Conservation (phyloP, 2,329 filamentous ascomycete species). For the Pestalotiopsis sp. region DNA sequence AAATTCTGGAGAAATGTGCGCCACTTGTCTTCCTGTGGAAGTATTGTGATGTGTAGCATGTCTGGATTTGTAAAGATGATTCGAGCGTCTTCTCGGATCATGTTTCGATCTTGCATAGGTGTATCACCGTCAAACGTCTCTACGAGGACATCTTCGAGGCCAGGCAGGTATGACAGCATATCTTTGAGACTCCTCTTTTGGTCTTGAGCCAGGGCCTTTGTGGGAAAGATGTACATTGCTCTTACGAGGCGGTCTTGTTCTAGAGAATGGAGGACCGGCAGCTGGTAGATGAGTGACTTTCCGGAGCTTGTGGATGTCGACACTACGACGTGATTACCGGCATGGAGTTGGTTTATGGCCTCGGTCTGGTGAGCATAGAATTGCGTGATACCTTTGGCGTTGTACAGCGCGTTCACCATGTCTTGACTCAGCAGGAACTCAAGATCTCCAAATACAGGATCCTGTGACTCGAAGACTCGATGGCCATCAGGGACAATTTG, state of each 20-base stretch:
- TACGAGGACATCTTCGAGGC: constrained; percentile 74
- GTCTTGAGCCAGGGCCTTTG: constrained; percentile 94
- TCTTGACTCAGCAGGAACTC: constrained; percentile 86
- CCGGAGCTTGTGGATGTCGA: constrained; percentile 95
- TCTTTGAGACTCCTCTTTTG: constrained; percentile 88
- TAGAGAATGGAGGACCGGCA: constrained; percentile 85
- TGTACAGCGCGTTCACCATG: constrained; percentile 95
- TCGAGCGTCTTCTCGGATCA: constrained; percentile 83
- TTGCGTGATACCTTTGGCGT: constrained; percentile 81
- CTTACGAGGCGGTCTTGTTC: constrained; percentile 76
- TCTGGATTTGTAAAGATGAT: constrained; percentile 98
- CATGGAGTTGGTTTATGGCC: constrained; percentile 85
- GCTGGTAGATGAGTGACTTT: constrained; percentile 96
- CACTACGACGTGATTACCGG: constrained; percentile 86
- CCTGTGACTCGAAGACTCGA: constrained; percentile 85
- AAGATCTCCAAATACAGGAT: constrained; percentile 79
- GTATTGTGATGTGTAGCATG: constrained; percentile 92
- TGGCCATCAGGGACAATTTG: constrained; percentile 95
- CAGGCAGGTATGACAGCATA: constrained; percentile 78
- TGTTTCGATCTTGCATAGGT: constrained; percentile 74
- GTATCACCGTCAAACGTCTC: constrained; percentile 98
- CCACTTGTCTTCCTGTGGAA: constrained; percentile 92
- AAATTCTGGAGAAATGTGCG: constrained; percentile 85
- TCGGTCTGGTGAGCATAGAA: constrained; percentile 93
- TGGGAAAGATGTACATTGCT: constrained; percentile 98